Evolutionary conservation across 1,139 yeast species (phyloP), one percentile per base, ranked within the genome.

Genomic region (Saccharomyces hybrid): DNA sequence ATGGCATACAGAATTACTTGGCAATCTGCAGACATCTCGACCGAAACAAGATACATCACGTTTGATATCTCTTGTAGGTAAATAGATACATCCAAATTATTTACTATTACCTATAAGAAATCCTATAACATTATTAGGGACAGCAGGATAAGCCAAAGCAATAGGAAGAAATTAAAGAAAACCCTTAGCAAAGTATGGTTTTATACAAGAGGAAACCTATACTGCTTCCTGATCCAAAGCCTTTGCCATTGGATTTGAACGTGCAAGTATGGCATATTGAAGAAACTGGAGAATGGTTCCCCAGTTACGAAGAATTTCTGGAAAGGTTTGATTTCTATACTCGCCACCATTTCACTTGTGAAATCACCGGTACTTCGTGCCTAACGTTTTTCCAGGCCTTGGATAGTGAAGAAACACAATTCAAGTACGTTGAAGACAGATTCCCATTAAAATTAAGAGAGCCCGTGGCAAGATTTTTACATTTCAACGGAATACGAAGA

Each of bases 391-490:
- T 90, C 68, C 95, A 93, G 66, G 99, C 99, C 0, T 76, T 81
- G 51, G 82, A 83, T 56, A 83, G 88, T 61, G 99, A 93, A 72
- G 78, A 76, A 58, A 71, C 71, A 51, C 93, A 86, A 69, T 81
- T 85, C 65, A 75, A 76, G 58, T 84, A 81, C 58, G 90, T 91
- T 55, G 96, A 90, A 64, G 77, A 78, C 58, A 81, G 82, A 67
- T 93, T 93, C 68, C 99, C 99, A 1, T 95, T 91, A 62, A 88
- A 95, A 32, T 77, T 91, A 53, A 84, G 91, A 63, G 97, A 90
- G 66, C 99, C 97, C 31, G 88, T 93, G 26, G 79, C 95, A 46
- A 75, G 96, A 58, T 84, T 80, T 63, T 78, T 91, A 21, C 97
- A 91, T 68, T 90, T 89, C 67, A 86, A 90, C 60, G 79, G 86